Conservation (phyloP, 176 grass and related monocot species). For the Rhynchospora breviuscula region DNA sequence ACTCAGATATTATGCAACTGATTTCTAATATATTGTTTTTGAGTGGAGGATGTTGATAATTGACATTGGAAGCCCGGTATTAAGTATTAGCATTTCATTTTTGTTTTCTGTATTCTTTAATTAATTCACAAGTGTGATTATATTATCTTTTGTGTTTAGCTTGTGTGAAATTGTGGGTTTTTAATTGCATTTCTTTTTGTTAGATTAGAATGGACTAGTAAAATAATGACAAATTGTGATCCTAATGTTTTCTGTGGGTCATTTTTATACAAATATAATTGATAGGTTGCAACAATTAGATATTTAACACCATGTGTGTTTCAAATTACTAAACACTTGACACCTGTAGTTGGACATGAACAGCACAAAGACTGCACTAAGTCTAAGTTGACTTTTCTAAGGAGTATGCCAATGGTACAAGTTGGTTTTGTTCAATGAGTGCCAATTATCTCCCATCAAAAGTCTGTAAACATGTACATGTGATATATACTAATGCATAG, state of each 20-base stretch:
- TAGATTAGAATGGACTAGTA: neutral
- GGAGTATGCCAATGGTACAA: neutral
- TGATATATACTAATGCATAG: neutral
- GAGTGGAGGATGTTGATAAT: slow-evolving; percentile 1
- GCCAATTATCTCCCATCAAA: neutral
- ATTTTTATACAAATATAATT: neutral
- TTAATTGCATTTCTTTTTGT: neutral
- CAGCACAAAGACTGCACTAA: neutral
- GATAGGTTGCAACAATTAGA: neutral
- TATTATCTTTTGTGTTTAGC: neutral
- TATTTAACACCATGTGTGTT: neutral
- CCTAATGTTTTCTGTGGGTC: neutral
- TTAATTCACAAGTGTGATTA: neutral
- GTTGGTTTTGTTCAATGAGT: neutral
- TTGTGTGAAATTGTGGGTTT: neutral
- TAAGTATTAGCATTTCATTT: slow-evolving; percentile 5
- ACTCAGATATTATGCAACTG: neutral
- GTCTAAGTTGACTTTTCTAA: neutral
- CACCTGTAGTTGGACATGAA: neutral
- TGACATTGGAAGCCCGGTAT: slow-evolving; percentile 8
- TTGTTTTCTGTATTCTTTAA: neutral
- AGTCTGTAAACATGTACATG: neutral
- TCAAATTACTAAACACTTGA: neutral
- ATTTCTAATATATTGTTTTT: neutral
- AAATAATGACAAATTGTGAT: neutral